A percentile compares a stretch with the other conserved stretches of the same genome.
Conservation (phyloP, 768 basidiomycete genomes). For the Hypholoma fasciculare region DNA sequence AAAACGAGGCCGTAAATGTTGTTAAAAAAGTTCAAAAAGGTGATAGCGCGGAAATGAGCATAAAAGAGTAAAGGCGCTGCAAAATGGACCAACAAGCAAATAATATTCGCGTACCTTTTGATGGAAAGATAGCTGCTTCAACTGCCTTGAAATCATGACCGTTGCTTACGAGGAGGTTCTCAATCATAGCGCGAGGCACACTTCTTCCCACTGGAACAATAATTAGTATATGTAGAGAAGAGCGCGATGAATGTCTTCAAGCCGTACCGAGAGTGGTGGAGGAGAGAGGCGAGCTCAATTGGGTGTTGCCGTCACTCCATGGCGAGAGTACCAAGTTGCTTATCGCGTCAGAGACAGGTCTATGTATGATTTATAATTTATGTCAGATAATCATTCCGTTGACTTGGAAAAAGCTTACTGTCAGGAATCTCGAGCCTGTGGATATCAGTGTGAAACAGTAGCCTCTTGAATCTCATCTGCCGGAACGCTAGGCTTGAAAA, state of each 20-base stretch:
- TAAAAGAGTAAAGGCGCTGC: too few relatives aligned
- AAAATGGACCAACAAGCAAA: not conserved
- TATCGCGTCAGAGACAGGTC: conserved; percentile 2
- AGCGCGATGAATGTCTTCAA: not conserved
- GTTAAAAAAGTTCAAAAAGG: too few relatives aligned
- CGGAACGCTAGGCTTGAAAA: too few relatives aligned
- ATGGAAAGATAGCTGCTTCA: too few relatives aligned
- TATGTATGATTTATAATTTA: not conserved
- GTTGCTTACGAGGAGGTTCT: not conserved
- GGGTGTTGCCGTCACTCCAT: conserved; percentile 1
- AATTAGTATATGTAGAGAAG: too few relatives aligned
- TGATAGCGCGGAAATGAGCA: too few relatives aligned
- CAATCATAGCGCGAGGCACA: not conserved
- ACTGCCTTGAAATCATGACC: not conserved
- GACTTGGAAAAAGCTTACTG: not conserved
- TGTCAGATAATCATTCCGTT: not conserved
- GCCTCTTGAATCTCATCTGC: too few relatives aligned
- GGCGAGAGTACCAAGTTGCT: not conserved
- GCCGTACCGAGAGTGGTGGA: not conserved
- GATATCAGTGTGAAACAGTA: not conserved
- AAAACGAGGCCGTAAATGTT: not conserved
- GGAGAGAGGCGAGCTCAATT: not conserved
- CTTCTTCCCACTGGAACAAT: not conserved
- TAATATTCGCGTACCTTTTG: too few relatives aligned
- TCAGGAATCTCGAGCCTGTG: conserved; percentile 5